Conservation (phyloP, 2,329 filamentous ascomycete genomes). For the Chaetomium sp. region DNA sequence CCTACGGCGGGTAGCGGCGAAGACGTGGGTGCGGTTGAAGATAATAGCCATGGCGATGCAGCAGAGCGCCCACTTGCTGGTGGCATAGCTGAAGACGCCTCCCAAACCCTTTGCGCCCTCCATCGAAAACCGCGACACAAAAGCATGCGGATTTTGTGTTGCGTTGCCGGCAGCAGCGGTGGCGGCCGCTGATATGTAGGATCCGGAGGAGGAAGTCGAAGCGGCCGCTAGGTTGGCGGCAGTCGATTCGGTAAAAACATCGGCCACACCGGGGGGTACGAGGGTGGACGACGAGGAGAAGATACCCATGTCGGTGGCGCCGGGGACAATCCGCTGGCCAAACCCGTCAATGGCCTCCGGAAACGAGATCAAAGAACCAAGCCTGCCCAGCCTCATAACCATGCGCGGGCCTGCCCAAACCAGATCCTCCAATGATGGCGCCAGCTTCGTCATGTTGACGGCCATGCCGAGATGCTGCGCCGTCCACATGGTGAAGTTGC, state of each 20-base stretch:
- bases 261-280: constrained; percentile 41
- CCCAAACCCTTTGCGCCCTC: constrained; percentile 65
- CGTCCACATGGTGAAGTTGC: constrained; percentile 51
- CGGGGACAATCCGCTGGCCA: constrained; percentile 53
- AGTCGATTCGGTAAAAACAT: constrained; percentile 39
- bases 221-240: constrained; percentile 34
- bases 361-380: constrained; percentile 56
- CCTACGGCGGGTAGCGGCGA: constrained; percentile 78
- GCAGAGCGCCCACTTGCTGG: constrained; percentile 84
- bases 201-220: not conserved
- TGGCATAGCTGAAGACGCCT: constrained; percentile 83
- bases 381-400: constrained; percentile 59
- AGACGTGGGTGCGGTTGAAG: constrained; percentile 87
- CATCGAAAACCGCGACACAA: constrained; percentile 46
- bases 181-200: constrained; percentile 17
- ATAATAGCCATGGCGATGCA: constrained; percentile 82
- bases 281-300: constrained; percentile 22
- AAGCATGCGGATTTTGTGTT: constrained; percentile 35
- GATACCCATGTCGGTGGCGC: constrained; percentile 43
- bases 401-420: constrained; percentile 64
- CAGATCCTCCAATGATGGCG: constrained; percentile 61
- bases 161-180: constrained; percentile 34
- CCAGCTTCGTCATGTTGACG: constrained; percentile 52
- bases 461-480: constrained; percentile 36
- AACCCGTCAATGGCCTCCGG: constrained; percentile 56